Evolutionary conservation across 768 basidiomycete species (phyloP).

Genomic region (Psilocybe azurescens): DNA sequence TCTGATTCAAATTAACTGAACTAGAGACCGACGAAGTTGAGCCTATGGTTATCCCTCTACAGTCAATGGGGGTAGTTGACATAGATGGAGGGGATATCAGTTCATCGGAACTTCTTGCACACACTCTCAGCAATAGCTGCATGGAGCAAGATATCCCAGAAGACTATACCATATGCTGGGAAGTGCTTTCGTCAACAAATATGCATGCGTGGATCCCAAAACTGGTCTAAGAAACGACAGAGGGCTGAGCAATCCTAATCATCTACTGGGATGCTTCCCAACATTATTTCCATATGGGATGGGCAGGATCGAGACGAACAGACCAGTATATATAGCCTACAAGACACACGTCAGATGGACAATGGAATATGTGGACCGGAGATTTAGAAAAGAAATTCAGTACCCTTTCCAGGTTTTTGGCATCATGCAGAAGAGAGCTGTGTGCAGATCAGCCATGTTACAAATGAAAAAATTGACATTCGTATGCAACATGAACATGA

Average conservation of each 20-base stretch:
- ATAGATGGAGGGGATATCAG: constrained; percentile 16
- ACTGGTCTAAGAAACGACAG: constrained; percentile 25
- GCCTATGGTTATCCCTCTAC: constrained; percentile 29
- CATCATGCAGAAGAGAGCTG: constrained; percentile 32
- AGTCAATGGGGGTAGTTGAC: constrained; percentile 29
- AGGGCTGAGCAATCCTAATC: constrained; percentile 30
- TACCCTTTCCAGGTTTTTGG: constrained; percentile 37
- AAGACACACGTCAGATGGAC: constrained; percentile 35
- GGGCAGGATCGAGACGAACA: constrained; percentile 36
- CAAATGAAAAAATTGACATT: constrained; percentile 35
- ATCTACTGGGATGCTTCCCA: constrained; percentile 35
- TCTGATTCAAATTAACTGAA: too few relatives aligned
- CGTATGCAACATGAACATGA: constrained; percentile 17
- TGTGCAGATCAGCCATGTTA: constrained; percentile 26
- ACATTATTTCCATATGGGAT: constrained; percentile 39
- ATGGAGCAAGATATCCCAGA: background rate
- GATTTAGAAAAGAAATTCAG: constrained; percentile 32
- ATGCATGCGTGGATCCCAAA: constrained; percentile 9
- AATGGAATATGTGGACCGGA: constrained; percentile 31
- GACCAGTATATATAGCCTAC: constrained; percentile 26
- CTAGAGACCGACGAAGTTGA: background rate
- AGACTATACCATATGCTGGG: constrained; percentile 18
- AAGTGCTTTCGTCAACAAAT: constrained; percentile 34
- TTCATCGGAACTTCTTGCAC: constrained; percentile 24
- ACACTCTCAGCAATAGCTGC: constrained; percentile 22